phyloP scores from a whole-genome alignment of 192 early-diverging fungal species.

The Coemansia sp. region DNA sequence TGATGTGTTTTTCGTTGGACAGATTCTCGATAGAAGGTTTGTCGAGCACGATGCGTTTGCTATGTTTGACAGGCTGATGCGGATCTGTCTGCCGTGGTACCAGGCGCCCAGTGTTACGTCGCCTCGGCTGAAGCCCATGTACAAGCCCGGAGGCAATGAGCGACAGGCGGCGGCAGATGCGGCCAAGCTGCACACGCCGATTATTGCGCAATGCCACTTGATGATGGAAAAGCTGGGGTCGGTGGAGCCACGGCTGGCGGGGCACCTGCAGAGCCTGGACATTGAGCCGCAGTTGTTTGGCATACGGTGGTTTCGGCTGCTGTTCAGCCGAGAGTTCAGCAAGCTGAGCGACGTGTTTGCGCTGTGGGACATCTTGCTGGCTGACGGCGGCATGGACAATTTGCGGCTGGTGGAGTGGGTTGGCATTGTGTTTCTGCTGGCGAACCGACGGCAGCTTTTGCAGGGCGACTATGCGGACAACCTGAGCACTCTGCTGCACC shows the following conservation, averaged over 20 bases:
- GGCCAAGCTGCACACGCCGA: conserved; percentile 56
- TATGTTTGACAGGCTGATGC: conserved; percentile 85
- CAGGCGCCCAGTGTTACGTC: conserved; percentile 68
- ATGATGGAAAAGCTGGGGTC: conserved; percentile 71
- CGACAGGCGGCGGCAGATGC: conserved; percentile 3
- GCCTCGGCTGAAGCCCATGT: conserved; percentile 7
- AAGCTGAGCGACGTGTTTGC: conserved; percentile 64
- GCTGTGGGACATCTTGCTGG: conserved; percentile 95
- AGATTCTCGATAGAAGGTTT: conserved; percentile 65
- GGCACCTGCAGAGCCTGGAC: conserved; percentile 70
- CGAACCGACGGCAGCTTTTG: conserved; percentile 64
- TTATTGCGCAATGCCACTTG: conserved; percentile 76
- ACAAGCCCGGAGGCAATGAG: neutral
- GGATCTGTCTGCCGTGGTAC: conserved; percentile 81
- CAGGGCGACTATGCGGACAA: conserved; percentile 68
- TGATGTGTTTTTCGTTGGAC: conserved; percentile 37
- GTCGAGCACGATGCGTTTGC: conserved; percentile 88
- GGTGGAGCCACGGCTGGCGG: conserved; percentile 74
- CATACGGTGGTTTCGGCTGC: conserved; percentile 89
- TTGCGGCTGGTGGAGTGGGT: conserved; percentile 85
- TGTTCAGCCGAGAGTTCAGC: conserved; percentile 90
- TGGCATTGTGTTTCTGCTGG: conserved; percentile 73
- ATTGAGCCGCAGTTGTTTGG: conserved; percentile 97
- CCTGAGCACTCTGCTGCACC: conserved; percentile 66
- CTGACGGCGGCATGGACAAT: conserved; percentile 67